Conservation (phyloP, 257 asterid genomes). For the Lantana camara region DNA sequence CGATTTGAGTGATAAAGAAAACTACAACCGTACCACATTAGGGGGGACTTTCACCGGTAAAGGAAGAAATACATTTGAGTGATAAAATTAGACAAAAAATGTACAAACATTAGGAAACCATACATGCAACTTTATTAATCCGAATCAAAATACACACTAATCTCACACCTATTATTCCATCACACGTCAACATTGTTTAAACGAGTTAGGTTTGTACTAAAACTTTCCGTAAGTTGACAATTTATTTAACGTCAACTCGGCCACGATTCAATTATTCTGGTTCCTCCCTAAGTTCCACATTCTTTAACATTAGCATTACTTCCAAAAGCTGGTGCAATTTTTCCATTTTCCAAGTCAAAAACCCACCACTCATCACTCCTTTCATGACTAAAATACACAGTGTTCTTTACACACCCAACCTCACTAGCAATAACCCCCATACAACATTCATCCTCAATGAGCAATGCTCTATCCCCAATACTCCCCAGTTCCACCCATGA, state of each 20-base stretch:
- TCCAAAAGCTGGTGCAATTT: not conserved
- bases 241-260: not conserved
- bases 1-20: too few species aligned
- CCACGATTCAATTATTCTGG: not conserved
- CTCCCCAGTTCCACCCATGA: constrained; percentile 15
- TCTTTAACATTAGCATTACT: not conserved
- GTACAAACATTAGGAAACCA: too few species aligned
- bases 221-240: not conserved
- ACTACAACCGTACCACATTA: too few species aligned
- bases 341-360: constrained; percentile 23
- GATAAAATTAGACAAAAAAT: too few species aligned
- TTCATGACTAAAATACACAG: constrained; percentile 23
- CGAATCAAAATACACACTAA: not conserved
- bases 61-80: too few species aligned
- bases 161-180: too few species aligned
- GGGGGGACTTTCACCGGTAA: too few species aligned
- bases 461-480: constrained; percentile 20
- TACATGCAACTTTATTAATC: too few species aligned
- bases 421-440: constrained; percentile 21
- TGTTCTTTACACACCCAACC: constrained; percentile 22
- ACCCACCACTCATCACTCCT: constrained; percentile 16
- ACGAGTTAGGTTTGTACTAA: too few species aligned
- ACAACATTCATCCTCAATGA: constrained; percentile 26
- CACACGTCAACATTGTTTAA: too few species aligned
- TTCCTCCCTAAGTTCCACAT: not conserved